These are phyloP conservation scores for Tetracentron sinense DNA, from an alignment of 164 flowering plant genomes.

Conservation along the genomic window DNA sequence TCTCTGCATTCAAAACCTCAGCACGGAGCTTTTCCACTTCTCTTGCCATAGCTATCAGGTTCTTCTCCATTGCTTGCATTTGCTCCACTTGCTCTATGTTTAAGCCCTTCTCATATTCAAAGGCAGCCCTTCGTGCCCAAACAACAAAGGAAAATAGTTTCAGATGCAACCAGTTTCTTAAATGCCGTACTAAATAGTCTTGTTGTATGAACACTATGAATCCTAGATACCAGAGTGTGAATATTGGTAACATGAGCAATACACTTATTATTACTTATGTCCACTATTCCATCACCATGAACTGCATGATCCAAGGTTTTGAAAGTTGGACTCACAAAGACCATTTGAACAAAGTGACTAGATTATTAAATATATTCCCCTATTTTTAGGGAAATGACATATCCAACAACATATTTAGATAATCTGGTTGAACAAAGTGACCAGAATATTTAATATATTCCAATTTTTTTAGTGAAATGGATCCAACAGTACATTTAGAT, in stretches of 20 bases:
- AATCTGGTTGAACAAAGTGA: too few relatives aligned
- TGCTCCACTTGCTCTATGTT: slow-evolving; percentile 68
- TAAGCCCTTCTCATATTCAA: slow-evolving; percentile 63
- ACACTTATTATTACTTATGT: too few relatives aligned
- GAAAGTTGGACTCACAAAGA: too few relatives aligned
- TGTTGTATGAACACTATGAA: background rate
- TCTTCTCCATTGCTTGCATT: slow-evolving; percentile 66
- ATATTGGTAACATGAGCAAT: background rate
- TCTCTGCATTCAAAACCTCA: slow-evolving; percentile 55
- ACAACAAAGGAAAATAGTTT: slow-evolving; percentile 2
- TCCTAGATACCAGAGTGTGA: background rate
- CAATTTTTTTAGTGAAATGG: too few relatives aligned
- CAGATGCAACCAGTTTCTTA: background rate
- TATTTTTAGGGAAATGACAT: too few relatives aligned
- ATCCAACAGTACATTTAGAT: too few relatives aligned
- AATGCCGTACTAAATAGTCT: background rate
- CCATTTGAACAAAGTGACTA: too few relatives aligned
- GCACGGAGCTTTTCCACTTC: slow-evolving; percentile 64
- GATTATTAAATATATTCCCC: too few relatives aligned
- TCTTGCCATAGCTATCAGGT: slow-evolving; percentile 56
- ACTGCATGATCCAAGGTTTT: too few relatives aligned
- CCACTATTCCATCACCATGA: too few relatives aligned
- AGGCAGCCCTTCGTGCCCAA: slow-evolving; percentile 41
- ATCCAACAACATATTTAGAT: too few relatives aligned
- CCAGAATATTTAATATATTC: too few relatives aligned